Evolutionary conservation across 2,329 filamentous ascomycete species (phyloP), one percentile per base, ranked within the genome.

Genomic region (Sporothrix euskadiensis): DNA sequence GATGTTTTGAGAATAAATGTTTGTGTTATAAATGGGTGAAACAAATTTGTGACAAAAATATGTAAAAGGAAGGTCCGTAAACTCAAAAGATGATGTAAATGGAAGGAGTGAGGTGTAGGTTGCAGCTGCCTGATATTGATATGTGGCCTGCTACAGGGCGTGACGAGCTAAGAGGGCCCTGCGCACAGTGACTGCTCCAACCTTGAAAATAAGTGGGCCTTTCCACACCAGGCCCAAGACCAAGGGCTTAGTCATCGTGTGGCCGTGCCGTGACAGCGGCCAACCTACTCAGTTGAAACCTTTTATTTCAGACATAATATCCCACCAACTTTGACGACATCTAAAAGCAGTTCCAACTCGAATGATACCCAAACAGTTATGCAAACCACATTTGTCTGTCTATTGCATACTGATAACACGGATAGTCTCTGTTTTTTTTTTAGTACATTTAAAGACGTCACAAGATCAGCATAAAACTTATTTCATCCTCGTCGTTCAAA

Each of bases 91-190:
- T 26, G n/a, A 26, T 56, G 52, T 56, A 56, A 56, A 56, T 12
- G 7, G 52, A 26, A 26, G 22, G 52, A 19, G n/a, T 26, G 52
- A 56, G 52, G 44, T 49, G 52, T 56, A 1, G 52, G 22, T 56
- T 26, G 52, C 52, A 56, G 52, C 52, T 56, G 52, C 52, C 52
- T 56, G 14, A 49, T 49, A 49, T 44, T 44, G 47, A 49, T 49
- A 54, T 56, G 52, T 56, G 52, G 52, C 52, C 52, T 56, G 52
- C n/a, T 26, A 56, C n/a, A 56, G 52, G 52, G 52, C 35, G 35
- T 35, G 35, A 35, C 35, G 35, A 35, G 35, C 35, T 35, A 35
- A 35, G 35, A 35, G 35, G 35, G 35, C 35, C 35, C 52, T 56
- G 52, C 52, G n/a, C n/a, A 56, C 52, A 26, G 22, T 22, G 22